Base-by-base conservation (phyloP, 768 basidiomycete genomes). In the Phallus indusiatus region DNA sequence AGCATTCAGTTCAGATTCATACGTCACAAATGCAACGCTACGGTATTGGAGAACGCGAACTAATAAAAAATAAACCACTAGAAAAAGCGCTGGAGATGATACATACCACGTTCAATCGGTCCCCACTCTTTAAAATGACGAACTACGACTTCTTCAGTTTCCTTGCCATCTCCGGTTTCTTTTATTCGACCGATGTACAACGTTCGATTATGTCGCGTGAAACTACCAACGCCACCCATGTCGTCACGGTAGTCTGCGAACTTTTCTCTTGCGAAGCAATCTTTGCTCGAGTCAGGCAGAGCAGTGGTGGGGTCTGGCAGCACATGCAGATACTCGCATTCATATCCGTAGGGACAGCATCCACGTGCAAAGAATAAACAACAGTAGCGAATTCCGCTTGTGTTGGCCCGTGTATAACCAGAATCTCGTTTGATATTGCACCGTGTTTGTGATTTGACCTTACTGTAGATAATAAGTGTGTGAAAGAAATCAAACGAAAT, bases 151-250 rank as follows among this genome's bases (percentile, higher is more conserved):
- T 93, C 90, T 73, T 97, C 92, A 11, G 92, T 94, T 73, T 98
- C 95, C 17, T 79, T 77, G 24, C 94, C 91, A 42, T 77, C 83
- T 0, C 91, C 90, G 0, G 88, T 90, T 76, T 96, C 94, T 69
- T 90, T 89, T 64, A 99, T 94, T 57, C 92, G 80, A 2, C 95
- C 95, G 49, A 99, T 82, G 69, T 99, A 99, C 16, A 99, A 69
- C 42, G 96, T 98, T 60, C 95, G 76, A 70, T 99, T 99, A 71
- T 92, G 88, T 42, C 94, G 75, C 66, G 88, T 89, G 74, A 98
- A 98, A 61, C 90, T 93, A 12, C 96, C 96, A 33, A 98, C 95
- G 73, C 96, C 96, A 65, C 96, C 96, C 96, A 99, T 98, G 70
- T 99, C 96, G 69, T 99, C 96, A 61, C 95, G 78, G 72, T 99